phyloP scores from a whole-genome alignment of 2,329 filamentous ascomycete genomes.

The Furcasterigmium sp. region DNA sequence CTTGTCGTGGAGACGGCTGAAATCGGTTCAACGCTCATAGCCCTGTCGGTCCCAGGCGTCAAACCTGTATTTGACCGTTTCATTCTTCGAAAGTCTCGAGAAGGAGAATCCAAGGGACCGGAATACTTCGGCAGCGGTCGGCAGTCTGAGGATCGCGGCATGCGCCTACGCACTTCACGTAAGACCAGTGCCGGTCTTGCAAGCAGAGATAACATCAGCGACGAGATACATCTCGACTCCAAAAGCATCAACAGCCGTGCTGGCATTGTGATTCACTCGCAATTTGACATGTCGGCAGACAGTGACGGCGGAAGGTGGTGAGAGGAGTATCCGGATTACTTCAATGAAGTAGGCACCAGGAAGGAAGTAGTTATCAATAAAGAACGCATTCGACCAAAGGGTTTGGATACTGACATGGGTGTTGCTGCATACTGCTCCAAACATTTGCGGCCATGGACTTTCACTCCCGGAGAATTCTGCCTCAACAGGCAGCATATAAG shows the following conservation, averaged over 20 bases:
- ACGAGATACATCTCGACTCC: neutral
- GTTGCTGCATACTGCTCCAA: no score
- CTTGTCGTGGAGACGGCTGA: constrained; percentile 44
- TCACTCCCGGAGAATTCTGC: no score
- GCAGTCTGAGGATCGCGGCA: neutral
- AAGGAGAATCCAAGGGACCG: neutral
- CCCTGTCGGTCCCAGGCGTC: constrained; percentile 43
- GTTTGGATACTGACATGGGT: no score
- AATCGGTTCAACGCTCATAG: constrained; percentile 43
- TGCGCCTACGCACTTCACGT: neutral
- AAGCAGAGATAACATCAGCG: neutral
- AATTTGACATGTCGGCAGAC: neutral
- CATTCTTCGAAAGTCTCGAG: neutral
- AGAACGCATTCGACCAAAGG: no score
- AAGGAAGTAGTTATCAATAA: no score
- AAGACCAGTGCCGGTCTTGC: neutral
- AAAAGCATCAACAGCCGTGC: neutral
- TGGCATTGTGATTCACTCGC: neutral
- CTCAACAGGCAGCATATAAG: no score
- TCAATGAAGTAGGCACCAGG: no score
- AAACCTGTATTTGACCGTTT: constrained; percentile 27
- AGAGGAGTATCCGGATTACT: neutral
- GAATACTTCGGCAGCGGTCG: neutral
- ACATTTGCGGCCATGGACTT: no score
- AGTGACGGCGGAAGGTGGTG: neutral